Evolutionary conservation across 1,139 yeast species (phyloP).

Genomic region (Suhomyces yuchorum): DNA sequence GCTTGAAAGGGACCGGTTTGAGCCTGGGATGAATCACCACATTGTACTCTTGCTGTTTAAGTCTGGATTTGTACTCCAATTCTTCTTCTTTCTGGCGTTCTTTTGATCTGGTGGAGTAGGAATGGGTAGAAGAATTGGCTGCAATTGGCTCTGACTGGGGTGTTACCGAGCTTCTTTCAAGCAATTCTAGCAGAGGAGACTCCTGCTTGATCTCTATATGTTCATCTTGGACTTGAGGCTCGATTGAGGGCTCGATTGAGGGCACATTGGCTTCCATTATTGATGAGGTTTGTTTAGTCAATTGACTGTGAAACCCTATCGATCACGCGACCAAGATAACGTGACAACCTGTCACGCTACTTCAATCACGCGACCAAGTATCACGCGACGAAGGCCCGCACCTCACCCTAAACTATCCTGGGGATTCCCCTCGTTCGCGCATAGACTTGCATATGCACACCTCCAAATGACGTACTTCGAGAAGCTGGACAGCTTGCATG

Average conservation of each 20-base stretch:
- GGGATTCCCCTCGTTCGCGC: background rate
- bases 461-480: background rate
- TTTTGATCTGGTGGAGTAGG: slow-evolving; percentile 31
- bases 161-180: background rate
- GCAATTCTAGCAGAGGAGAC: background rate
- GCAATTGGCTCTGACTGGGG: background rate
- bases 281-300: background rate
- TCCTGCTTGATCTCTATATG: slow-evolving; percentile 1
- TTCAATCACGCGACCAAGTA: too few species aligned
- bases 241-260: slow-evolving; percentile 21
- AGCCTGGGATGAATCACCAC: slow-evolving; percentile 46
- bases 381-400: too few species aligned
- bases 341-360: background rate
- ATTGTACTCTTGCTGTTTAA: slow-evolving; percentile 32
- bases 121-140: slow-evolving; percentile 15
- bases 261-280: background rate
- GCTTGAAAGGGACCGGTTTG: slow-evolving; percentile 47
- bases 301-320: background rate
- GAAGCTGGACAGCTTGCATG: background rate
- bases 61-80: slow-evolving; percentile 20
- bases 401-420: too few species aligned
- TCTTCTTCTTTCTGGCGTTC: slow-evolving; percentile 21
- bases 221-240: slow-evolving; percentile 27
- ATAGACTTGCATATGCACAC: background rate
- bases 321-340: background rate